Base-by-base conservation (phyloP, 1,284 basidiomycete genomes). In the Peniophora sp. region DNA sequence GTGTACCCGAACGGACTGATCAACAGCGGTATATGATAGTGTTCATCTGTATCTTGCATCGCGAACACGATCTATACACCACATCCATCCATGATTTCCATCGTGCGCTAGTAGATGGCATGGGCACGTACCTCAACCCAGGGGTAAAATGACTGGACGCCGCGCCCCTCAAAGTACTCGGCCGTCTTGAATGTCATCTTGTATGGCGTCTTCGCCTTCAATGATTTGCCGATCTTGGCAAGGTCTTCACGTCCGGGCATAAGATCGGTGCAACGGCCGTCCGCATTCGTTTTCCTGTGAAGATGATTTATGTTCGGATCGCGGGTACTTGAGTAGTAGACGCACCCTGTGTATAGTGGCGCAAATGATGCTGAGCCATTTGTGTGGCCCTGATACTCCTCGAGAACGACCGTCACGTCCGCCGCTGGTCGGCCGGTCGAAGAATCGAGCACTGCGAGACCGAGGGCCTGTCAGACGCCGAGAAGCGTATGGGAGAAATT, bases 1-100 rank as follows among this genome's bases (percentile, higher is more conserved):
- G 93, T 94, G 66, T 87, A 97, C 1, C 89, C 89, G 69, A 87
- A 94, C 5, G 93, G 93, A 64, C 89, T 94, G 60, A 97, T 84
- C 24, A 97, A 69, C 14, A 97, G 74, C 0, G 94, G 94, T 55
- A 97, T 88, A 60, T 97, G 93, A 63, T 94, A 89, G 61, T 96
- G 92, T 59, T 92, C 85, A 39, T 74, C 65, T 3, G 87, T 79
- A 55, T 84, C 77, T 49, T 74, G 70, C 50, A 92, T 76, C 43
- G 75, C 72, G 65, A 94, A 94, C 0, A 79, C 77, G 56, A 94
- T 86, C 90, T 94, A 57, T 11, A 41, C 34, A 34, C 44, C 47
- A 27, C 50, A 32, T 32, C 27, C 27, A 32, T 32, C 27, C 27
- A 32, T 32, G 27, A 32, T 32, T 12, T 32, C 27, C 12, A 6